These are phyloP conservation scores for Leishmania amazonensis DNA, from an alignment of 208 protist species.

Conservation along the genomic window DNA sequence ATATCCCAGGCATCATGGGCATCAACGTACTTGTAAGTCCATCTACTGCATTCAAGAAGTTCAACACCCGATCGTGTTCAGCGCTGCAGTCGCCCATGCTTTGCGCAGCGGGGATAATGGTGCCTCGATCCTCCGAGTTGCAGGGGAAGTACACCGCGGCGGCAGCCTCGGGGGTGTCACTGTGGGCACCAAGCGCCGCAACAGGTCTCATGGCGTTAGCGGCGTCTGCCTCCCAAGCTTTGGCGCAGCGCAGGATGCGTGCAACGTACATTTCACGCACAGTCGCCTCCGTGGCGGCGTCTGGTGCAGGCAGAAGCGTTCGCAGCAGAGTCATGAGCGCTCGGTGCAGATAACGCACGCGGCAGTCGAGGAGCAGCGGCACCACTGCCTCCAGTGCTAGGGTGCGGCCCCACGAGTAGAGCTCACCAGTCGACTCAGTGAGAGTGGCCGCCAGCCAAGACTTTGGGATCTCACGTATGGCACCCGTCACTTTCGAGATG, in stretches of 20 bases:
- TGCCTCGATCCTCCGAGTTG: background rate
- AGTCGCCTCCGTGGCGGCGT: slow-evolving; percentile 6
- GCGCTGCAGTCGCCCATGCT: background rate
- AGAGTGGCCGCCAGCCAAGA: slow-evolving; percentile 7
- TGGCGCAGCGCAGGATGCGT: slow-evolving; percentile 17
- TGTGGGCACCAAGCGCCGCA: background rate
- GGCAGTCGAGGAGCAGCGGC: slow-evolving; percentile 75
- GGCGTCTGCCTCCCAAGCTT: background rate
- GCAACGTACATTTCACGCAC: slow-evolving; percentile 23
- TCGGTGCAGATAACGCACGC: slow-evolving; percentile 84
- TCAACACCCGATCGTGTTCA: slow-evolving; percentile 45
- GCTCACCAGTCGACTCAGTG: slow-evolving; percentile 8
- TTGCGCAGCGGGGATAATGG: background rate
- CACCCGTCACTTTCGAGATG: slow-evolving; percentile 67
- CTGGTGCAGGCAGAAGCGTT: slow-evolving; percentile 17
- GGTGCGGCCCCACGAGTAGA: slow-evolving; percentile 12
- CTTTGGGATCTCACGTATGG: slow-evolving; percentile 44
- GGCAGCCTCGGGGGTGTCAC: background rate
- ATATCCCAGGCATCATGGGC: slow-evolving; percentile 72
- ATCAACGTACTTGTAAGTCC: slow-evolving; percentile 66
- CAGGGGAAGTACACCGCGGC: slow-evolving; percentile 25
- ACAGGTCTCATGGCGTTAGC: background rate
- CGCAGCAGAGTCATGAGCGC: slow-evolving; percentile 76
- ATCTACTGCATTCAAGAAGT: slow-evolving; percentile 79
- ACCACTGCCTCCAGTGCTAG: slow-evolving; percentile 63